Evolutionary conservation across 2,329 filamentous ascomycete species (phyloP).

Genomic region (Cercospora beticola): DNA sequence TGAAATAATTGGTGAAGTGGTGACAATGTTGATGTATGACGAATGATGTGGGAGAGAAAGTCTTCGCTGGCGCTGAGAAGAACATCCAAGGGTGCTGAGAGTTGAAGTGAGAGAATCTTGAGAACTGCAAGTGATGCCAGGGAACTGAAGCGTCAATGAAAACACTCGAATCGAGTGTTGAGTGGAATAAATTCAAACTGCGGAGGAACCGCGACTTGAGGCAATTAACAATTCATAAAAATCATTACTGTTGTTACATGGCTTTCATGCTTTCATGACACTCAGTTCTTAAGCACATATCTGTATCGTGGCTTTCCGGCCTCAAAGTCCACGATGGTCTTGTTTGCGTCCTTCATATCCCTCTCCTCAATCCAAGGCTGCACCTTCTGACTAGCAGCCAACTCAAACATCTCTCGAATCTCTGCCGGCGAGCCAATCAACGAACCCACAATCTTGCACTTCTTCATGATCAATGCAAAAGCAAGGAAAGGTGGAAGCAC

Average conservation of each 20-base stretch:
- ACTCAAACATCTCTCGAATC: conserved; percentile 61
- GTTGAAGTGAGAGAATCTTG: neutral
- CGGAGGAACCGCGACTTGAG: neutral
- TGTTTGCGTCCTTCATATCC: conserved; percentile 59
- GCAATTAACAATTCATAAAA: neutral
- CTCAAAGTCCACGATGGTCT: conserved; percentile 58
- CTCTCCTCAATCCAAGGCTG: conserved; percentile 63
- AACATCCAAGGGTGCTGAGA: neutral
- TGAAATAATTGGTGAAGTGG: neutral
- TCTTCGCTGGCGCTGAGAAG: neutral
- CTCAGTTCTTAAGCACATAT: conserved; percentile 27
- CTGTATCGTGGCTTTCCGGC: conserved; percentile 53
- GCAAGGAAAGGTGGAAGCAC: conserved; percentile 55
- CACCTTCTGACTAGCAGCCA: conserved; percentile 59
- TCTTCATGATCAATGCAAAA: conserved; percentile 59
- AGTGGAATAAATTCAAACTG: neutral
- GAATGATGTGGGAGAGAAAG: neutral
- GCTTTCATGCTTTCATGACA: neutral
- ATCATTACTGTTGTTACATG: neutral
- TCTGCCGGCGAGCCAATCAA: conserved; percentile 56
- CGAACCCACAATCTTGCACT: conserved; percentile 47
- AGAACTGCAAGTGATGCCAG: neutral
- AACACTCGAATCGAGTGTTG: no score
- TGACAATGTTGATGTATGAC: no score
- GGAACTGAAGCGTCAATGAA: neutral